Evolutionary conservation across 1,139 yeast species (phyloP), one percentile per base, ranked within the genome.

Genomic region (Zygosaccharomyces pseudobailii): DNA sequence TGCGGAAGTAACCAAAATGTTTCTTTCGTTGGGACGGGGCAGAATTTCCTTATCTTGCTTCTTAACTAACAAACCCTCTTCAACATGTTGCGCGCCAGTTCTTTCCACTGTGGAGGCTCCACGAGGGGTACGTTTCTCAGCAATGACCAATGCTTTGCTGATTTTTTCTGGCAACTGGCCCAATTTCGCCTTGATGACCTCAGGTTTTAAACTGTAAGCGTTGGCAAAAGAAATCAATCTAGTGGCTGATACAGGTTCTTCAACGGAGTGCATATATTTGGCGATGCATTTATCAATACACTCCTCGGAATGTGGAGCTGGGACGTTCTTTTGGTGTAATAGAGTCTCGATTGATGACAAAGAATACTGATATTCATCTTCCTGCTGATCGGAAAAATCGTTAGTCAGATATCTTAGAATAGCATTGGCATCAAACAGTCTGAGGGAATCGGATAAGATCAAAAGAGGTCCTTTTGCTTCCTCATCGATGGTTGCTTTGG

Each of bases 1-100:
- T 30, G 99, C 97, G 22, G 97, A 90, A 1, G 98, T 90, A 63
- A 92, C 82, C 57, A 92, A 74, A 48, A 92, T 79, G 68, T 92
- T 92, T 63, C 86, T 78, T 69, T 86, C 86, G 45, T 78, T 78
- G 19, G 76, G 72, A 56, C 79, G 79, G 49, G 97, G 97, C 48
- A 75, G 61, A 49, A 79, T 71, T 48, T 68, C 66, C 10, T 43
- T 46, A 23, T 47, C 60, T 22, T 45, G 52, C 25, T 70, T 55
- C 50, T 69, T 69, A 17, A 75, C 76, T 21, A 68, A 61, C 48
- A 67, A 68, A 7, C 76, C 78, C 17, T 69, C 54, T 47, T 69
- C 67, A 44, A 82, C 67, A 39, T 79, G 74, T 40, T 68, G 69
- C 6, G 66, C 76, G 35, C 90, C 90, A 20, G 87, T 83, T 58